Evolutionary conservation across 805 yeast genomes (phyloP).

Genomic region (Kuraishia borneana): DNA sequence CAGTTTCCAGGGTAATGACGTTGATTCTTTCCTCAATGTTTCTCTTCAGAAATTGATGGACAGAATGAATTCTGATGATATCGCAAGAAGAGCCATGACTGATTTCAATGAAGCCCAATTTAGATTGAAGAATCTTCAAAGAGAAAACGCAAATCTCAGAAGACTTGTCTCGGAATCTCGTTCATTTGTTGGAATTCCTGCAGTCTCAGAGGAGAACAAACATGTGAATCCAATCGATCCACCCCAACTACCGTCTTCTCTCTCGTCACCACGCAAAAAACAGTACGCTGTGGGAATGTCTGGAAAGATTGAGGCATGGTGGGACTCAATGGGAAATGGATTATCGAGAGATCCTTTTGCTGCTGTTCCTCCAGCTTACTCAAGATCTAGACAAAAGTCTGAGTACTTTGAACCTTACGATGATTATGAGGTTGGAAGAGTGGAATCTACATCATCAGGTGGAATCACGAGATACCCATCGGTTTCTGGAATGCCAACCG

Average conservation of each 20-base stretch:
- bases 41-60: slow-evolving; percentile 56
- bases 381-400: slow-evolving; percentile 1
- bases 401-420: slow-evolving; percentile 14
- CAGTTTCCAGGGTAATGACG: neutral
- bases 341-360: neutral
- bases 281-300: slow-evolving; percentile 20
- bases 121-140: slow-evolving; percentile 6
- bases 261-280: neutral
- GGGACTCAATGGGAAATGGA: slow-evolving; percentile 1
- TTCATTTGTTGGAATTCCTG: neutral
- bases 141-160: slow-evolving; percentile 7
- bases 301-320: slow-evolving; percentile 36
- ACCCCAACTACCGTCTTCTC: no score
- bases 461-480: neutral
- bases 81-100: slow-evolving; percentile 53
- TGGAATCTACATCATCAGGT: neutral
- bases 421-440: slow-evolving; percentile 8
- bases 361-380: neutral
- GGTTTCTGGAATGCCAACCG: neutral
- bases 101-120: slow-evolving; percentile 44
- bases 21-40: slow-evolving; percentile 39
- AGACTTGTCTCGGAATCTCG: slow-evolving; percentile 1
- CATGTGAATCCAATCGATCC: no score
- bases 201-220: neutral
- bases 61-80: slow-evolving; percentile 62